Conservation (phyloP, 169 alveolate species). For the Eimeria acervulina region DNA sequence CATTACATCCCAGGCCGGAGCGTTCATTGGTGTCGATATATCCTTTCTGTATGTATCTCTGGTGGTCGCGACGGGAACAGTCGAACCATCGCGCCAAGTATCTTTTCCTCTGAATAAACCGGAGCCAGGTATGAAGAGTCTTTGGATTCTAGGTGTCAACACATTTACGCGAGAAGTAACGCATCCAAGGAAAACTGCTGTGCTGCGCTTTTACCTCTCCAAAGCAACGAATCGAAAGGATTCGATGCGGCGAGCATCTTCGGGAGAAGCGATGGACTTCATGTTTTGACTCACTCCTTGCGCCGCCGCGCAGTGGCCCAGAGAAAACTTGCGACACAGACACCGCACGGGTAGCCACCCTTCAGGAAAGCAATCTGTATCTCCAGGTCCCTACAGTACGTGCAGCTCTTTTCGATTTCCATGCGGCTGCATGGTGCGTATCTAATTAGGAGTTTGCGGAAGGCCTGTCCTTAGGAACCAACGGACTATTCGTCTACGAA, state of each 20-base stretch:
- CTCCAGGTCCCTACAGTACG: not conserved
- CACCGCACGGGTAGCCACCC: not conserved
- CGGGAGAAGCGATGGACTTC: constrained; percentile 48
- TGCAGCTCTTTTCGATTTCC: not conserved
- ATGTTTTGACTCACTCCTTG: not conserved
- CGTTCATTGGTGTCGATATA: not conserved
- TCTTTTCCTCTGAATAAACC: constrained; percentile 42
- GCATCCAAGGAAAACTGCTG: not conserved
- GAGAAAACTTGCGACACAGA: not conserved
- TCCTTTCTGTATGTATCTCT: constrained; percentile 27
- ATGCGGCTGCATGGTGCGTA: not conserved
- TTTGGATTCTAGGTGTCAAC: not conserved
- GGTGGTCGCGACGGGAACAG: constrained; percentile 80
- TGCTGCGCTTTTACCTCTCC: constrained; percentile 19
- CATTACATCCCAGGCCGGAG: constrained; percentile 84
- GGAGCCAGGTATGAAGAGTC: not conserved
- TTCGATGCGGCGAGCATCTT: constrained; percentile 11
- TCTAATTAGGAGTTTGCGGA: not conserved
- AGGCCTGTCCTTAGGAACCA: not conserved
- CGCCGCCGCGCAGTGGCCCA: not conserved
- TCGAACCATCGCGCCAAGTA: constrained; percentile 77
- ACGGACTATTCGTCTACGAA: not conserved
- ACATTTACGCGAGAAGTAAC: not conserved
- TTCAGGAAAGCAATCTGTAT: not conserved
- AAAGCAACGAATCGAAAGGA: constrained; percentile 42